phyloP scores from a whole-genome alignment of 2,329 filamentous ascomycete species.

The Biscogniauxia sp. region DNA sequence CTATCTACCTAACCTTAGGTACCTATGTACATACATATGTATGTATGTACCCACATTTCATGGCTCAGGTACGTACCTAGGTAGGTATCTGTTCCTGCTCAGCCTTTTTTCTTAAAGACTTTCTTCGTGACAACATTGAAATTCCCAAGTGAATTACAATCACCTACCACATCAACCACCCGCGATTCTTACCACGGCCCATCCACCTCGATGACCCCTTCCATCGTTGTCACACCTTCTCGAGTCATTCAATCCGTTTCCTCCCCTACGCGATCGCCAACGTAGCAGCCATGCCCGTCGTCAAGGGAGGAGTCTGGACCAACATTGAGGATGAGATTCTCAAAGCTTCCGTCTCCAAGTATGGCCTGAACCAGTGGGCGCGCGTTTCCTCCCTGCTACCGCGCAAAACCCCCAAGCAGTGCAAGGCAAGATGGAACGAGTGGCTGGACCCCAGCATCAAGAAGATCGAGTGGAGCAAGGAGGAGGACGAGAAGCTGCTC shows the following conservation, averaged over 20 bases:
- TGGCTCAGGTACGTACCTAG: too few relatives aligned
- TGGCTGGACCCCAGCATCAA: constrained; percentile 98
- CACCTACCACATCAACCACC: too few relatives aligned
- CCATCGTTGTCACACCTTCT: neutral
- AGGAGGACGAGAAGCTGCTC: constrained; percentile 96
- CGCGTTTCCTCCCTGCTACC: constrained; percentile 95
- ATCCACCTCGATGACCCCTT: neutral
- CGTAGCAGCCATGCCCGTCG: constrained; percentile 60
- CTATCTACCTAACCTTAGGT: too few relatives aligned
- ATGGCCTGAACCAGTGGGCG: constrained; percentile 96
- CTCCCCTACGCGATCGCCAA: constrained; percentile 2
- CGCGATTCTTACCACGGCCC: too few relatives aligned
- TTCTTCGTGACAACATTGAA: too few relatives aligned
- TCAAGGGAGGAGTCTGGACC: constrained; percentile 73
- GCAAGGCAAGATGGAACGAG: constrained; percentile 97
- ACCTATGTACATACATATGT: too few relatives aligned
- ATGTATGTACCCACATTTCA: too few relatives aligned
- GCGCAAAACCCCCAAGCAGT: constrained; percentile 97
- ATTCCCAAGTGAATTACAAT: too few relatives aligned
- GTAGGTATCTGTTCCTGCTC: too few relatives aligned
- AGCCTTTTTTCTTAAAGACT: too few relatives aligned
- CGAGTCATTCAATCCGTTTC: neutral
- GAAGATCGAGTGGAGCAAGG: constrained; percentile 98
- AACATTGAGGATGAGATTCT: constrained; percentile 93
- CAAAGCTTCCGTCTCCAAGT: constrained; percentile 92